Evolutionary conservation across 1,284 basidiomycete species (phyloP).

Genomic region (Rhizoctonia solani): DNA sequence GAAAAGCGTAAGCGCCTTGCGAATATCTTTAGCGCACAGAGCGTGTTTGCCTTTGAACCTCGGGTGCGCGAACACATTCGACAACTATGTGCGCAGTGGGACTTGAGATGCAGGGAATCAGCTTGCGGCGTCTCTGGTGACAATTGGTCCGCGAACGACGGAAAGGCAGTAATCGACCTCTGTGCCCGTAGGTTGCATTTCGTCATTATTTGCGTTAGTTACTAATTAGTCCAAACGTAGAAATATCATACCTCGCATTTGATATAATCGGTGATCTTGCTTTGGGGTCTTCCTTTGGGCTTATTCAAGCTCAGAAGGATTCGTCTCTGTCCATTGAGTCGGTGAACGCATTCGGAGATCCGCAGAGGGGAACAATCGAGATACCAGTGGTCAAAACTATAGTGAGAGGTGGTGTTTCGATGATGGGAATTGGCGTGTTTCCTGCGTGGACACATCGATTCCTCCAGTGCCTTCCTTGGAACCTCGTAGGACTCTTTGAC

Average conservation of each 20-base stretch:
- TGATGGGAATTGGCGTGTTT: no score
- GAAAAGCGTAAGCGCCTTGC: neutral
- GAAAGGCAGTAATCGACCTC: slow-evolving; percentile 39
- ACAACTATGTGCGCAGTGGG: no score
- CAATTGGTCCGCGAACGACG: neutral
- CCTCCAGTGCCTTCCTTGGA: no score
- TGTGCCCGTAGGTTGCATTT: neutral
- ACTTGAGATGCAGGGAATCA: neutral
- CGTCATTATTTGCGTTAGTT: neutral
- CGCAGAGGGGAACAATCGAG: neutral
- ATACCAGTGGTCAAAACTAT: no score
- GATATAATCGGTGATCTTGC: slow-evolving; percentile 45
- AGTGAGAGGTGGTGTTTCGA: no score
- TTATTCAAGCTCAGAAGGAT: slow-evolving; percentile 45
- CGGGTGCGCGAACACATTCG: neutral
- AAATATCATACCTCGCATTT: neutral
- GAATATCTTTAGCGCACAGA: neutral
- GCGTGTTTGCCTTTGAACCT: neutral
- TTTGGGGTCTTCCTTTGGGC: slow-evolving; percentile 53
- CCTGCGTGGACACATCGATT: no score
- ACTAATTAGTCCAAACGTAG: no score
- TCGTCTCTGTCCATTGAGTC: neutral
- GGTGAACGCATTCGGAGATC: neutral
- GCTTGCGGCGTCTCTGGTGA: slow-evolving; percentile 48
- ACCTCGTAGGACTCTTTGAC: no score